Percentiles rank a stretch among this genome's conserved stretches.
Conservation (phyloP, 2,329 filamentous ascomycete species). For the Chaetomium globosum region DNA sequence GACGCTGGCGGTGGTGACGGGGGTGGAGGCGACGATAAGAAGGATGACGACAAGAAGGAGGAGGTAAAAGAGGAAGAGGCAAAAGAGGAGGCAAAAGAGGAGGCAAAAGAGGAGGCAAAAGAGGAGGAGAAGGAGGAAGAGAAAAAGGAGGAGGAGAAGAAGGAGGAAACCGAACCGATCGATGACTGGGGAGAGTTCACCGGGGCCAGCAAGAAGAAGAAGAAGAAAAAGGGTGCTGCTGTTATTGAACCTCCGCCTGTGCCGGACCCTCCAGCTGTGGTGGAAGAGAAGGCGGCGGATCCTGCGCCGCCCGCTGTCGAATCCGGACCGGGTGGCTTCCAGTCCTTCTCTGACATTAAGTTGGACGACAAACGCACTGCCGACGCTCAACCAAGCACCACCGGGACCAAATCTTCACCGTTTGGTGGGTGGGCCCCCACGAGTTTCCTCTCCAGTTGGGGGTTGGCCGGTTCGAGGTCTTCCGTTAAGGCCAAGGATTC, state of each 20-base stretch:
- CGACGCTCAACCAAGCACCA: constrained; percentile 57
- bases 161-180: constrained; percentile 44
- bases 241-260: constrained; percentile 38
- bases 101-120: constrained; percentile 38
- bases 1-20: constrained; percentile 41
- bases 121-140: constrained; percentile 44
- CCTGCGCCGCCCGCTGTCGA: constrained; percentile 24
- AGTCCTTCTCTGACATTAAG: constrained; percentile 70
- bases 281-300: not conserved
- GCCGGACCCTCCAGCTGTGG: constrained; percentile 32
- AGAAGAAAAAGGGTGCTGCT: constrained; percentile 51
- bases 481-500: constrained; percentile 42
- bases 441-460: constrained; percentile 56
- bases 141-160: constrained; percentile 49
- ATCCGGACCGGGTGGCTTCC: constrained; percentile 44
- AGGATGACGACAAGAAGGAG: constrained; percentile 44
- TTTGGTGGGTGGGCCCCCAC: constrained; percentile 59
- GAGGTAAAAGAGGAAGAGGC: constrained; percentile 46
- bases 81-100: constrained; percentile 40
- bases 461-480: constrained; percentile 44
- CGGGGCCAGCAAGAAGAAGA: constrained; percentile 58
- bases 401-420: constrained; percentile 45
- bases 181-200: constrained; percentile 48
- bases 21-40: constrained; percentile 45
- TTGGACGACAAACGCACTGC: constrained; percentile 64